Base-by-base conservation (phyloP, 2,329 filamentous ascomycete genomes). In the Lecanoromycetidae sp. region DNA sequence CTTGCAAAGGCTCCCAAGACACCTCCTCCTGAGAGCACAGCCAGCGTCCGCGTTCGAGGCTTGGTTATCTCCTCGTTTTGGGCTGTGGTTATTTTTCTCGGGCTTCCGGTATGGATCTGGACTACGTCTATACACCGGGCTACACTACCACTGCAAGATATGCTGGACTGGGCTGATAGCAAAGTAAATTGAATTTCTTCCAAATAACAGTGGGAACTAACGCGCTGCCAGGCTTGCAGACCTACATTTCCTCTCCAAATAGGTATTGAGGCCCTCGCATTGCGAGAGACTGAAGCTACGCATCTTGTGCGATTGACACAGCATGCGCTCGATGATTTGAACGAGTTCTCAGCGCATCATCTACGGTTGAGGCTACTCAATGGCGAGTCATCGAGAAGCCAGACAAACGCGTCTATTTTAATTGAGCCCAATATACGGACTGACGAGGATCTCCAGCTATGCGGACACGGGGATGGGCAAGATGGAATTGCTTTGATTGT, bases 41-140 rank as follows among this genome's bases (percentile, higher is more conserved):
- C 81, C 55, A 79, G 82, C 53, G 70, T 82, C 43, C 77, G 76
- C 60, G 77, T 82, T 49, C 81, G 91, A 46, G 77, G 78, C 39
- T 71, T 72, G 52, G 82, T 96, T 42, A 80, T 98, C 52, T 63
- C 84, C 52, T 90, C 90, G 7, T 96, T 95, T 65, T 98, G 91
- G 91, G 70, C 79, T 4, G 79, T 96, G 30, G 85, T 94, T 5
- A 62, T 94, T 5, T 75, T 82, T 25, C 67, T 98, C 5, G 91
- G 91, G 2, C 64, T 98, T 55, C 91, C 91, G 48, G 82, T 94
- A 75, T 98, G 91, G 91, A 93, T 87, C 80, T 80, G 80, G 63
- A 96, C 91, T 0, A 98, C 91, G 3, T 83, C 84, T 0, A 94
- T 96, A 46, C 88, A 94, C 63, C 78, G 91, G 46, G 88, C 90